These are phyloP conservation scores for Xylariaceae sp. DNA, from an alignment of 2,329 filamentous ascomycete species.

Conservation along the genomic window DNA sequence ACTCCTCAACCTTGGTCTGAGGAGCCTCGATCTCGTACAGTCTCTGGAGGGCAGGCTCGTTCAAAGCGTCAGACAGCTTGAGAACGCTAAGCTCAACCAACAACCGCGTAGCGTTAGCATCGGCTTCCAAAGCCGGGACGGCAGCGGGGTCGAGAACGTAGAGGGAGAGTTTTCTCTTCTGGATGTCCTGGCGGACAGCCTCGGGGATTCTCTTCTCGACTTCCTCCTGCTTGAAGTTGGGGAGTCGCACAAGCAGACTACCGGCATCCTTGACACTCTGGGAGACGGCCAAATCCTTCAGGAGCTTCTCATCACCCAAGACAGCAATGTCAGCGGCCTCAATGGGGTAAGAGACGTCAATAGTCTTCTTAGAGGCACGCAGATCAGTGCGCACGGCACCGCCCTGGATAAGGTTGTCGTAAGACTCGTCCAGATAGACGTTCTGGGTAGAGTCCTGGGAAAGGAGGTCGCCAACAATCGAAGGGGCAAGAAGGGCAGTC, in stretches of 20 bases:
- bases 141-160: conserved; percentile 69
- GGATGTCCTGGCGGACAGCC: conserved; percentile 64
- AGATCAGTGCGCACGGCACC: conserved; percentile 81
- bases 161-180: conserved; percentile 64
- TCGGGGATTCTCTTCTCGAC: conserved; percentile 78
- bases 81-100: conserved; percentile 80
- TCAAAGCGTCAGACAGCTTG: conserved; percentile 63
- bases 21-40: conserved; percentile 56
- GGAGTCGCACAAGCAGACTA: conserved; percentile 68
- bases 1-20: conserved; percentile 45
- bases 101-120: conserved; percentile 56
- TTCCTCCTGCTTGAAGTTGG: conserved; percentile 80
- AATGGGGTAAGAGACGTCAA: conserved; percentile 80
- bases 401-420: conserved; percentile 64
- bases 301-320: conserved; percentile 71
- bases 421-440: conserved; percentile 56
- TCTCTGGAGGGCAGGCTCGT: conserved; percentile 60
- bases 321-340: conserved; percentile 73
- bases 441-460: conserved; percentile 68
- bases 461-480: conserved; percentile 52
- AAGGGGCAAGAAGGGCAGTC: conserved; percentile 57
- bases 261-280: conserved; percentile 64
- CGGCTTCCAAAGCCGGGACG: conserved; percentile 62
- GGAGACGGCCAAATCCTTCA: conserved; percentile 71
- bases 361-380: conserved; percentile 71